These are phyloP conservation scores for Globisporangium rhizosaccharum DNA, from an alignment of 352 stramenopile genomes.

Conservation along the genomic window DNA sequence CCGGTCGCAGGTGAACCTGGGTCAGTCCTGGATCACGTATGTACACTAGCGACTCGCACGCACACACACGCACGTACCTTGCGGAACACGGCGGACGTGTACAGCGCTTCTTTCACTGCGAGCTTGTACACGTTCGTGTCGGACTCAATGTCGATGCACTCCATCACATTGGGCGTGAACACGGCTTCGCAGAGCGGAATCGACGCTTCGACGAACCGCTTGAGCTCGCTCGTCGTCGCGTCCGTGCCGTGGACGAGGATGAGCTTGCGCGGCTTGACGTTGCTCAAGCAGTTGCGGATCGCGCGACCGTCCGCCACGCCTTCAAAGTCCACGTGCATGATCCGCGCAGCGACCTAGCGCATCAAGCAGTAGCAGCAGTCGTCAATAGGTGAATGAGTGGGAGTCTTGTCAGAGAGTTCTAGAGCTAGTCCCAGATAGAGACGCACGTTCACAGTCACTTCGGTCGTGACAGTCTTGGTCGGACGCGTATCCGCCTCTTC, in stretches of 20 bases:
- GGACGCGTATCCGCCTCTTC: constrained; percentile 61
- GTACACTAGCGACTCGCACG: no score
- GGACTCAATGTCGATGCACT: constrained; percentile 89
- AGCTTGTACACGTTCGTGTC: constrained; percentile 90
- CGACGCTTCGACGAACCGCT: constrained; percentile 77
- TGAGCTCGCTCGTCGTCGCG: constrained; percentile 72
- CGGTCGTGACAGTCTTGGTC: constrained; percentile 75
- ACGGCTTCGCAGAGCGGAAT: constrained; percentile 84
- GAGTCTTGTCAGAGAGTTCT: neutral
- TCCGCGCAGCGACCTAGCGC: constrained; percentile 60
- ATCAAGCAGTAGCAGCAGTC: neutral
- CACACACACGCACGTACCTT: constrained; percentile 38
- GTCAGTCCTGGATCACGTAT: neutral
- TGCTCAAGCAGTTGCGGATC: constrained; percentile 85
- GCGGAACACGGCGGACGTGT: constrained; percentile 76
- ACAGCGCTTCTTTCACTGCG: constrained; percentile 81
- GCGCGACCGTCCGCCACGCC: constrained; percentile 76
- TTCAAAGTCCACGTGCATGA: constrained; percentile 82
- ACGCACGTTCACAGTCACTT: constrained; percentile 55
- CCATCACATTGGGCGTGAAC: constrained; percentile 83
- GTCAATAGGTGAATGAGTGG: neutral
- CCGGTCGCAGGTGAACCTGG: no score
- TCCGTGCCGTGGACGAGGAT: constrained; percentile 85
- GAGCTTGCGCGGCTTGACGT: constrained; percentile 86
- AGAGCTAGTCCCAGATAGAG: neutral